Percentiles rank a stretch among this genome's conserved stretches.
phyloP scores from a whole-genome alignment of 2,329 filamentous ascomycete species.

The Microsporum ferrugineum region DNA sequence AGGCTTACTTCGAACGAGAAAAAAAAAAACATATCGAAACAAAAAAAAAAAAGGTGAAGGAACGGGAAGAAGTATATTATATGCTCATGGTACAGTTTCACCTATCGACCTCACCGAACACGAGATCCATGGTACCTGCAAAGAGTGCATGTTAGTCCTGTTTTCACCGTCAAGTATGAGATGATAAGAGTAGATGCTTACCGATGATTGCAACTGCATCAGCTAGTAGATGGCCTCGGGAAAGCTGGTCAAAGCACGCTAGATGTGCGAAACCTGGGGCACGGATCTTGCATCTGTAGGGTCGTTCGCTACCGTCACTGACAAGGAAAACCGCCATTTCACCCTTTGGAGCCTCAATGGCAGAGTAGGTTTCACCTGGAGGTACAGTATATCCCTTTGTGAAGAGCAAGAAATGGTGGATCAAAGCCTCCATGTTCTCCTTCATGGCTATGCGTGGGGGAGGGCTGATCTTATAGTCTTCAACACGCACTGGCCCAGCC shows the following conservation, averaged over 20 bases:
- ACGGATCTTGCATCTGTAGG: conserved; percentile 94
- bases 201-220: conserved; percentile 93
- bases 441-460: conserved; percentile 98
- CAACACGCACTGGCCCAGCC: conserved; percentile 79
- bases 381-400: conserved; percentile 97
- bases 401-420: conserved; percentile 97
- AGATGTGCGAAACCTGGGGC: conserved; percentile 95
- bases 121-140: conserved; percentile 63
- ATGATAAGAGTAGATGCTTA: conserved; percentile 21
- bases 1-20: not conserved
- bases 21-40: not conserved
- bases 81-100: conserved; percentile 22
- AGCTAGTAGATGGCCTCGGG: conserved; percentile 82
- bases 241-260: conserved; percentile 85
- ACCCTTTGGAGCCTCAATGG: conserved; percentile 98
- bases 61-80: conserved; percentile 4
- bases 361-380: conserved; percentile 94
- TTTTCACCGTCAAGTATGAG: not conserved
- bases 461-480: conserved; percentile 97
- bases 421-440: conserved; percentile 99
- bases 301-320: conserved; percentile 88
- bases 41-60: not conserved
- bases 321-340: conserved; percentile 98
- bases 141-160: conserved; percentile 5
- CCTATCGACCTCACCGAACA: conserved; percentile 62